These are phyloP conservation scores for Coemansia sp. DNA, from an alignment of 192 early-diverging fungal genomes.

Conservation along the genomic window DNA sequence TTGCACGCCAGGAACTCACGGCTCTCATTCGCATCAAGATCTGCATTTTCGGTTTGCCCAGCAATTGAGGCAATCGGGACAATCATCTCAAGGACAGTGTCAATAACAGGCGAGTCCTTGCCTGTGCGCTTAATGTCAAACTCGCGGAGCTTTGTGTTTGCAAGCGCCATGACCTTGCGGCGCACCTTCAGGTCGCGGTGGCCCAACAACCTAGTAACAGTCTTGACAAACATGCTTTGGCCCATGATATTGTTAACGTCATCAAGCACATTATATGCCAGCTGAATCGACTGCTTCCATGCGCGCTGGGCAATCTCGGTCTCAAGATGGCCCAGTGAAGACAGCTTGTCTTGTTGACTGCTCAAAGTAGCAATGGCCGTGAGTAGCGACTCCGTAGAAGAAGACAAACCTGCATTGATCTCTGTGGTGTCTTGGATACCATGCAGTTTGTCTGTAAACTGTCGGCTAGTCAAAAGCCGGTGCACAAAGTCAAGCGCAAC, in stretches of 20 bases:
- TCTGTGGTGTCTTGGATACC: conserved; percentile 7
- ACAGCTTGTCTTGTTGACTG: conserved; percentile 18
- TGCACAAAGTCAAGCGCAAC: conserved; percentile 49
- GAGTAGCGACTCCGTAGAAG: conserved; percentile 21
- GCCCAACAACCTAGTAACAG: conserved; percentile 62
- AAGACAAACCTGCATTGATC: conserved; percentile 18
- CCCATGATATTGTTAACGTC: conserved; percentile 77
- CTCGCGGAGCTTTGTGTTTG: conserved; percentile 65
- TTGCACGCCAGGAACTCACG: conserved; percentile 60
- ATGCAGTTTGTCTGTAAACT: conserved; percentile 22
- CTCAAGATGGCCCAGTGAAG: conserved; percentile 16
- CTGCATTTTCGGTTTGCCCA: background rate
- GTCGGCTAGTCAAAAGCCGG: conserved; percentile 47
- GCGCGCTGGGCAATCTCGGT: conserved; percentile 24
- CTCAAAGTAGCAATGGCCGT: conserved; percentile 24
- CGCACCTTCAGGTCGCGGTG: conserved; percentile 66
- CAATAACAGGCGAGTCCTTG: conserved; percentile 17
- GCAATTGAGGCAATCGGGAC: conserved; percentile 22
- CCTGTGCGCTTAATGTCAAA: conserved; percentile 29
- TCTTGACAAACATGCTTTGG: conserved; percentile 70
- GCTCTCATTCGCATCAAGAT: background rate
- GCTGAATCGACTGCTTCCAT: conserved; percentile 51
- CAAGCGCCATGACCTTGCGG: conserved; percentile 71
- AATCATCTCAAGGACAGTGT: conserved; percentile 41
- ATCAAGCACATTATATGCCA: conserved; percentile 71